Evolutionary conservation across 495 filamentous ascomycete genomes (phyloP), one percentile per base, ranked within the genome.

Genomic region (Niebla homalea): DNA sequence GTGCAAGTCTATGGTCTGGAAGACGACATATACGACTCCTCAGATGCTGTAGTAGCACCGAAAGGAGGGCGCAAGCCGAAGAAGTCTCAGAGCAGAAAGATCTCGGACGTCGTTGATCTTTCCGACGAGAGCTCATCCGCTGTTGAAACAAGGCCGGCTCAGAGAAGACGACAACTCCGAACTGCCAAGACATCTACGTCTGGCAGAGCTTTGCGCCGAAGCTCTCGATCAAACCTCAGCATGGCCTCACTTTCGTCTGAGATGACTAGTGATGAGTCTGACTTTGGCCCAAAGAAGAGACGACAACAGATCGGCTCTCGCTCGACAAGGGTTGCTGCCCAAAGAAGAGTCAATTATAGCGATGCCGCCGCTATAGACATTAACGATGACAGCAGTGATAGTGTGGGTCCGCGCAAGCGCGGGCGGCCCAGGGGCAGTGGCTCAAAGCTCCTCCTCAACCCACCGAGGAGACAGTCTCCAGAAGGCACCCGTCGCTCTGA

Each of bases 401-500:
- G 45, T 15, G 18, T 21, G 10, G 53, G 39, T 21, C 32, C 14
- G 16, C 42, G 36, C 18, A 25, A n/a, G 43, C 35, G 20, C 36
- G 46, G 25, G 5, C 29, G 12, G 29, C 20, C 22, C 39, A 38
- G 21, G 29, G 35, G 25, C 25, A 21, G 20, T 22, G 18, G 39
- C 21, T 42, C 39, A 12, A 42, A 42, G 7, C 35, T 49, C 18
- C n/a, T 20, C 23, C 35, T 42, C 16, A 49, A 42, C 5, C 37
- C 47, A 19, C 47, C 47, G 6, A 45, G 41, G 18, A 54, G 44
- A 15, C 49, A 19, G 5, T 19, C 36, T 23, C 32, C 29, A 25
- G 48, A 52, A 39, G 60, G 57, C 40, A 61, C 64, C 14, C 70
- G 77, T 46, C 67, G 73, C n/a, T 81, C 79, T n/a, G 66, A 60